phyloP scores from a whole-genome alignment of 306 rosid genomes.

The Lablab purpureus region DNA sequence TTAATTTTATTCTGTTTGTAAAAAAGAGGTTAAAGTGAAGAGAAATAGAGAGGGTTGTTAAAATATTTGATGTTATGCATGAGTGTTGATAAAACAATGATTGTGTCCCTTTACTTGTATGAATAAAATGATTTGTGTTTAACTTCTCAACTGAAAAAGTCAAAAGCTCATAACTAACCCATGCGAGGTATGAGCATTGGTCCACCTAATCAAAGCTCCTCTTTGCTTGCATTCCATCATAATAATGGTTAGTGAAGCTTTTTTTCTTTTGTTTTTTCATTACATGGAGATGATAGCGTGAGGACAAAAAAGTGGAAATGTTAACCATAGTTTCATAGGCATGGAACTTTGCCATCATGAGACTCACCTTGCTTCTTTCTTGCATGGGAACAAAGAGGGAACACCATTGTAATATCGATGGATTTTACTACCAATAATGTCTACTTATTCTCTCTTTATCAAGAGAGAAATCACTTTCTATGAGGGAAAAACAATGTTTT shows the following conservation, averaged over 20 bases:
- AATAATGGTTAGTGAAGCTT: constrained; percentile 57
- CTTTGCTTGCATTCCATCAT: constrained; percentile 49
- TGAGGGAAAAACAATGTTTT: too few relatives aligned
- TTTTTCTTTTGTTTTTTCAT: constrained; percentile 45
- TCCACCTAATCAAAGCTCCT: constrained; percentile 61
- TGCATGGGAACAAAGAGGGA: constrained; percentile 55
- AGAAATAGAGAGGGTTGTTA: background rate
- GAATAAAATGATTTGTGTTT: constrained; percentile 46
- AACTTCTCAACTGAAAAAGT: constrained; percentile 56
- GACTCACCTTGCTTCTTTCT: constrained; percentile 52
- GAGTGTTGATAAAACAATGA: constrained; percentile 39
- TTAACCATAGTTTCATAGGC: constrained; percentile 53
- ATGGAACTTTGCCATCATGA: constrained; percentile 70
- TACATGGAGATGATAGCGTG: constrained; percentile 50
- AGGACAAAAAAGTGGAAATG: constrained; percentile 53
- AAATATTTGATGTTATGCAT: background rate
- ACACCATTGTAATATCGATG: too few relatives aligned
- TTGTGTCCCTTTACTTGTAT: constrained; percentile 40
- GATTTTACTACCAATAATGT: too few relatives aligned
- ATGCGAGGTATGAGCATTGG: constrained; percentile 46
- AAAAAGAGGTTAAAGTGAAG: background rate
- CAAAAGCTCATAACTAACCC: constrained; percentile 51
- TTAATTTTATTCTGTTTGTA: too few relatives aligned
- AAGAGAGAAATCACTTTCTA: too few relatives aligned
- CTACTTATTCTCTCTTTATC: too few relatives aligned